Conservation (phyloP, 225 moss, liverwort and hornwort species). For the Physcomitrium patens region DNA sequence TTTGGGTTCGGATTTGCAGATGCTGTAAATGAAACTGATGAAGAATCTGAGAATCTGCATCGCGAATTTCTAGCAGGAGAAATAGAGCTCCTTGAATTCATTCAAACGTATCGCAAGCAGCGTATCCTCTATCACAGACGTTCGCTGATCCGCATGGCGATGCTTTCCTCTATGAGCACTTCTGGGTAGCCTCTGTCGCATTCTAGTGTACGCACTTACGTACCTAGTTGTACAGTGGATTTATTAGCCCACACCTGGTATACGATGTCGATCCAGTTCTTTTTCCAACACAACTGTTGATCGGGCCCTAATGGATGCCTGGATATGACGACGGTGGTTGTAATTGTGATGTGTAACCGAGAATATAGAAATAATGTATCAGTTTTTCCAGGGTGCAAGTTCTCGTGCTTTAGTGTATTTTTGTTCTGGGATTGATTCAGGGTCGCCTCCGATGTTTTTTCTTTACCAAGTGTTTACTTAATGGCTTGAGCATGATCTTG, state of each 20-base stretch:
- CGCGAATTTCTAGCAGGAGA: conserved; percentile 70
- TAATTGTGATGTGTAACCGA: conserved; percentile 14
- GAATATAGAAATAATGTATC: conserved; percentile 18
- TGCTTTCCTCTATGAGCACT: conserved; percentile 64
- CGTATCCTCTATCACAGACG: conserved; percentile 73
- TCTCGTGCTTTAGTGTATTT: neutral
- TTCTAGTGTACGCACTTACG: conserved; percentile 8
- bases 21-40: conserved; percentile 70
- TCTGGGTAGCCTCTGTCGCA: conserved; percentile 46
- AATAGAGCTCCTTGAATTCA: conserved; percentile 68
- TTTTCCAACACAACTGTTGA: conserved; percentile 12
- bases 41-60: conserved; percentile 72
- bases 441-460: neutral
- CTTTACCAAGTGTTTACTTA: neutral
- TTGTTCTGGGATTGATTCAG: neutral
- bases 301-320: conserved; percentile 14
- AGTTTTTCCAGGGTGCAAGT: neutral
- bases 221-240: conserved; percentile 40
- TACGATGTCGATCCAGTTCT: conserved; percentile 23
- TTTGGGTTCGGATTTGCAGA: conserved; percentile 33
- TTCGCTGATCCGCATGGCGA: conserved; percentile 67
- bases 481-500: neutral
- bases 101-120: conserved; percentile 69
- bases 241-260: conserved; percentile 28
- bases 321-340: conserved; percentile 13